phyloP scores from a whole-genome alignment of 768 basidiomycete genomes.

The Tulasnella sp. region DNA sequence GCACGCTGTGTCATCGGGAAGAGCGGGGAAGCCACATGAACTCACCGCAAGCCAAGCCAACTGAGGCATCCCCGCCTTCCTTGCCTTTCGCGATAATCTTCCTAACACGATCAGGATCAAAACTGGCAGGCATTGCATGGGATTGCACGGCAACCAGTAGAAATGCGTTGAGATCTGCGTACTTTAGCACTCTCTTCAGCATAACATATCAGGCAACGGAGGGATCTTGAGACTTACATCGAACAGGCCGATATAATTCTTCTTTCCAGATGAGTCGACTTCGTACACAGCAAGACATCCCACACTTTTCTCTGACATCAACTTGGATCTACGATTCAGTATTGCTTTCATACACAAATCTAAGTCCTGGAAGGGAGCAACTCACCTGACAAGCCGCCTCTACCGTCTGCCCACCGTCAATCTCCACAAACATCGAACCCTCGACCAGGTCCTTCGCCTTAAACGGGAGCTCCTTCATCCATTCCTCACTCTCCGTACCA shows the following conservation, averaged over 20 bases:
- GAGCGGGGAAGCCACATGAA: conserved; percentile 28
- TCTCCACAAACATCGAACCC: conserved; percentile 39
- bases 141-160: conserved; percentile 72
- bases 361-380: conserved; percentile 11
- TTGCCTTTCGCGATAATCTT: conserved; percentile 68
- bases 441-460: neutral
- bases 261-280: conserved; percentile 26
- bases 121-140: conserved; percentile 57
- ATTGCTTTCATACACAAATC: neutral
- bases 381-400: conserved; percentile 76
- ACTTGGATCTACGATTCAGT: conserved; percentile 32
- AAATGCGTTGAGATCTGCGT: conserved; percentile 82
- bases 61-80: conserved; percentile 58
- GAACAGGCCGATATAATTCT: conserved; percentile 51
- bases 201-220: neutral
- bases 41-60: conserved; percentile 67
- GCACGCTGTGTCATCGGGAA: neutral
- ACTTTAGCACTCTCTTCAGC: conserved; percentile 37
- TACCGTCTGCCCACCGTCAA: conserved; percentile 65
- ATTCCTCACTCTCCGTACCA: conserved; percentile 6
- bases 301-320: conserved; percentile 53
- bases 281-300: conserved; percentile 56
- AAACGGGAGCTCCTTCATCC: conserved; percentile 6
- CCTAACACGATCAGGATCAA: conserved; percentile 52
- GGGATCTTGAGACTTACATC: conserved; percentile 46